A percentile compares a stretch with the other conserved stretches of the same genome.
These are phyloP conservation scores for Diaporthe sp. DNA, from an alignment of 2,329 filamentous ascomycete genomes.

Conservation along the genomic window DNA sequence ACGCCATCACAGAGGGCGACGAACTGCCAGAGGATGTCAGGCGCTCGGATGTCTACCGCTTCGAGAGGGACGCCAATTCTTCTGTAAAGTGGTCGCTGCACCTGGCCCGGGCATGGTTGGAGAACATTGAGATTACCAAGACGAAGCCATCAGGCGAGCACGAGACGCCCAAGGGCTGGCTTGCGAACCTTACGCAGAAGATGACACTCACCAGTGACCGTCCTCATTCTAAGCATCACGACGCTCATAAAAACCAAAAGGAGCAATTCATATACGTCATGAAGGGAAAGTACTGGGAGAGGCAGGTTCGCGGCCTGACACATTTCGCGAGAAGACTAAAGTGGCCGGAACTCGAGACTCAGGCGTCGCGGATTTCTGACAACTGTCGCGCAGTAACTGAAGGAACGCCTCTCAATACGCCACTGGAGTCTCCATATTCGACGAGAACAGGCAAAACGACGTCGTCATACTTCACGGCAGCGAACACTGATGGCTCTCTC, in stretches of 20 bases:
- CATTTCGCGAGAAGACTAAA: constrained; percentile 74
- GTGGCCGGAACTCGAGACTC: constrained; percentile 72
- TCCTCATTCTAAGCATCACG: constrained; percentile 48
- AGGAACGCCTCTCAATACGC: constrained; percentile 57
- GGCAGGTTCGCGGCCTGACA: constrained; percentile 72
- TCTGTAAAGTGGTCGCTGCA: constrained; percentile 78
- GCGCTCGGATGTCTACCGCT: constrained; percentile 70
- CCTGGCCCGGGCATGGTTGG: constrained; percentile 75
- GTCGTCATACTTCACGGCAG: constrained; percentile 62
- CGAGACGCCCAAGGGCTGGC: constrained; percentile 60
- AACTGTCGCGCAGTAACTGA: constrained; percentile 60
- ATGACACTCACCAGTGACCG: constrained; percentile 59
- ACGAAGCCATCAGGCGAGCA: constrained; percentile 50
- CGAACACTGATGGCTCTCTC: constrained; percentile 43
- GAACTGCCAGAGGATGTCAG: constrained; percentile 67
- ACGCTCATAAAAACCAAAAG: constrained; percentile 54
- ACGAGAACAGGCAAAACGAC: constrained; percentile 52
- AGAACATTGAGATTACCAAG: constrained; percentile 73
- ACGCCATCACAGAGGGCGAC: constrained; percentile 73
- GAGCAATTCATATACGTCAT: constrained; percentile 62
- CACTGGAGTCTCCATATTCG: constrained; percentile 52
- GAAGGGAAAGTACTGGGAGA: constrained; percentile 67
- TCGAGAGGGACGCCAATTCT: constrained; percentile 72
- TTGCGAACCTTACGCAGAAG: constrained; percentile 69
- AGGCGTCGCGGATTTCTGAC: constrained; percentile 62